phyloP scores from a whole-genome alignment of 768 basidiomycete genomes.

The Calocybe gangraenosa region DNA sequence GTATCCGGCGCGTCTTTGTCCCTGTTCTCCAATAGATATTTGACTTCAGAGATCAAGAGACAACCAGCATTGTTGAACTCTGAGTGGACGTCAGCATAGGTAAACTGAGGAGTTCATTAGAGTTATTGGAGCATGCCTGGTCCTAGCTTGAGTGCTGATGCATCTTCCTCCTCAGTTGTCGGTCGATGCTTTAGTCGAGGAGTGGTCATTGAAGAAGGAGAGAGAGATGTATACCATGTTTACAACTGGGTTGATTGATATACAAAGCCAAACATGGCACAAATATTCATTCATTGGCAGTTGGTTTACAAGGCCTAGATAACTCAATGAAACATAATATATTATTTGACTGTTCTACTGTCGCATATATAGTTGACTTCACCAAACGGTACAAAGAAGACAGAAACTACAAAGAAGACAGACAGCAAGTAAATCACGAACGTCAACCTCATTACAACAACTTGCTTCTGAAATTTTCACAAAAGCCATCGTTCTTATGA shows the following conservation, averaged over 20 bases:
- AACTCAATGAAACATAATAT: too few species aligned
- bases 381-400: slow-evolving; percentile 10
- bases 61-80: slow-evolving; percentile 93
- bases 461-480: slow-evolving; percentile 2
- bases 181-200: slow-evolving; percentile 63
- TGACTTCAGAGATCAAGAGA: slow-evolving; percentile 88
- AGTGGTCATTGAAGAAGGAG: slow-evolving; percentile 42
- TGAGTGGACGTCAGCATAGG: slow-evolving; percentile 20
- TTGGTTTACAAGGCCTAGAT: too few species aligned
- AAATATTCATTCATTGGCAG: too few species aligned
- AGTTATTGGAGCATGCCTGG: slow-evolving; percentile 38
- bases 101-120: background rate
- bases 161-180: slow-evolving; percentile 78
- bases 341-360: slow-evolving; percentile 11
- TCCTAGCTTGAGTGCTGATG: slow-evolving; percentile 78
- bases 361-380: slow-evolving; percentile 6
- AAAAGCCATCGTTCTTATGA: background rate
- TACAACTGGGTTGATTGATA: background rate
- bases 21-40: slow-evolving; percentile 82
- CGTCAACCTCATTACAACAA: slow-evolving; percentile 11
- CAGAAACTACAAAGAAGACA: too few species aligned
- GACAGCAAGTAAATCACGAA: slow-evolving; percentile 18
- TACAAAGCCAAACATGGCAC: slow-evolving; percentile 4
- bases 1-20: slow-evolving; percentile 88
- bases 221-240: background rate